These are phyloP conservation scores for Ophiostoma montium DNA, from an alignment of 2,329 filamentous ascomycete genomes.

Conservation along the genomic window DNA sequence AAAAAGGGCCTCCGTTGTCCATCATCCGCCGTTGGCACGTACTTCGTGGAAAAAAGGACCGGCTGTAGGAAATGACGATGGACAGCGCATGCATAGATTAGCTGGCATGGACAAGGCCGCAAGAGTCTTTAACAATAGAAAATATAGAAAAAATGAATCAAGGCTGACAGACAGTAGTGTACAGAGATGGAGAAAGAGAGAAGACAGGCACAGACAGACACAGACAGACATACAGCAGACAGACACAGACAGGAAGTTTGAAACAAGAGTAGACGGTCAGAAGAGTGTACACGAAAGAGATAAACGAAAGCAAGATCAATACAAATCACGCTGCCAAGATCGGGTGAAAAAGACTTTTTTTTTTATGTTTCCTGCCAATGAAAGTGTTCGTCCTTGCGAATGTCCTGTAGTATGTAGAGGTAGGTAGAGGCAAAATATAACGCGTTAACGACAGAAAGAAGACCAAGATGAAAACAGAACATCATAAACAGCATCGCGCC, in stretches of 20 bases:
- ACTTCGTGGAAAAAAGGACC: too few species aligned
- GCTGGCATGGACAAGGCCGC: too few species aligned
- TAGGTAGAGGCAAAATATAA: too few species aligned
- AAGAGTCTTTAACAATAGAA: too few species aligned
- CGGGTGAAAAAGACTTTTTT: constrained; percentile 5
- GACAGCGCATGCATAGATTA: too few species aligned
- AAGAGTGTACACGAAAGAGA: not conserved
- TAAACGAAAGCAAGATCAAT: not conserved
- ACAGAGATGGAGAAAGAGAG: not conserved
- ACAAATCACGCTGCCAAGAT: too few species aligned
- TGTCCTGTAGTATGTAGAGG: constrained; percentile 4
- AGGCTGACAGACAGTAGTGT: not conserved
- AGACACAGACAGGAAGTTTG: not conserved
- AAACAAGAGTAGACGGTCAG: too few species aligned
- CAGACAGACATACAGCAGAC: not conserved
- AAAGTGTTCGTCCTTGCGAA: constrained; percentile 4
- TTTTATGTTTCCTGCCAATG: constrained; percentile 7
- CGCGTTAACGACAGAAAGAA: constrained; percentile 3
- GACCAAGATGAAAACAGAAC: not conserved
- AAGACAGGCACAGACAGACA: not conserved
- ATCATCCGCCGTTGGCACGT: too few species aligned
- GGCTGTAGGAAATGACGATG: too few species aligned
- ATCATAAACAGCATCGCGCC: constrained; percentile 5
- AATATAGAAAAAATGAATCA: not conserved
- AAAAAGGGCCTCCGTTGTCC: too few species aligned